Evolutionary conservation across 2,329 filamentous ascomycete genomes (phyloP), one percentile per base, ranked within the genome.

Genomic region (Penicillium sp.): DNA sequence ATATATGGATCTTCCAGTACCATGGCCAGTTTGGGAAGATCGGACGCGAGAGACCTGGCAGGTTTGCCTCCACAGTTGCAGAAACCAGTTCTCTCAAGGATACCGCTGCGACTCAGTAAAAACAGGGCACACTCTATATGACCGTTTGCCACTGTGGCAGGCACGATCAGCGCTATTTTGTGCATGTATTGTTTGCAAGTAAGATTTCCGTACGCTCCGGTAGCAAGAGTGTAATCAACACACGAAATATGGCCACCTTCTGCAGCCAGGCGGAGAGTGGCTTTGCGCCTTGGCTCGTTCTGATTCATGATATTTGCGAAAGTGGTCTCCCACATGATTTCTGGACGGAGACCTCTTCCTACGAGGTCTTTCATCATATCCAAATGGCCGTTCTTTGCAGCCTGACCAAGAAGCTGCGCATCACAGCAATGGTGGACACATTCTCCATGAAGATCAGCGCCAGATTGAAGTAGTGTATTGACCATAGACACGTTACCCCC

Each of bases 161-260:
- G 18, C 22, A 45, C 31, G 29, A 45, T 45, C 8, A 37, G 22
- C 2, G 31, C 39, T 26, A 52, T 38, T 20, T 13, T 40, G 26
- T 52, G 50, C 32, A 52, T 44, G 14, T 45, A 52, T 26, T 52
- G 26, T 20, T 34, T 50, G 48, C 26, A 32, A 46, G 29, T n/a
- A 37, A 50, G 16, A 22, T 40, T 18, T 2, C 13, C 13, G 32
- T 50, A 40, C 24, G 9, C 24, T 16, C 9, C 24, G 1, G 13
- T 11, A 16, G 26, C 10, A 16, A 50, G 48, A 40, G 14, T 34
- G 18, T 40, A 50, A 10, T 32, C 35, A 50, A 50, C 29, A 14
- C 48, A 50, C 18, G 9, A 6, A 5, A 16, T 24, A 2, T 50
- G 37, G 4, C 37, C 37, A 31, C 20, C 31, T 13, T 40, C 37